Conservation (phyloP, 305 asterid genomes). For the Striga hermonthica region DNA sequence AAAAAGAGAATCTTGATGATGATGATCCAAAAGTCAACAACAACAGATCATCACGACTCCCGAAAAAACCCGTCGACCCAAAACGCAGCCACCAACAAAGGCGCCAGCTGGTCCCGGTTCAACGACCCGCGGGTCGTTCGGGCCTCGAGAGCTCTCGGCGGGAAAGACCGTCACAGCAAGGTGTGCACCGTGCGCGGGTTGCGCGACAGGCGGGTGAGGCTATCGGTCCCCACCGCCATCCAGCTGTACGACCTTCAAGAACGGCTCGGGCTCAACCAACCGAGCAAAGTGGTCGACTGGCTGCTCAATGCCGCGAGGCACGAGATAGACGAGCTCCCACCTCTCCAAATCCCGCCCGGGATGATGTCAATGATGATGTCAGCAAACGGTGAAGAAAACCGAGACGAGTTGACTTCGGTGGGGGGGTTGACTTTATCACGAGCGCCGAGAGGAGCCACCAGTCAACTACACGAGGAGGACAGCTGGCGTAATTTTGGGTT, state of each 20-base stretch:
- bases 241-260: slow-evolving; percentile 88
- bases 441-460: too few species aligned
- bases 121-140: slow-evolving; percentile 81
- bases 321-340: slow-evolving; percentile 72
- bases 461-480: too few species aligned
- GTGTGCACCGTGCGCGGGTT: slow-evolving; percentile 74
- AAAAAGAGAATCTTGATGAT: slow-evolving; percentile 28
- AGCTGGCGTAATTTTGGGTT: not conserved
- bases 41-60: not conserved
- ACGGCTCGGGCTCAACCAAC: slow-evolving; percentile 71
- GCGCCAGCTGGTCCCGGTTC: slow-evolving; percentile 56
- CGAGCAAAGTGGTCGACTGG: slow-evolving; percentile 89
- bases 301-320: slow-evolving; percentile 65
- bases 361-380: slow-evolving; percentile 15
- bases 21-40: not conserved
- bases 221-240: slow-evolving; percentile 81
- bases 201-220: slow-evolving; percentile 75
- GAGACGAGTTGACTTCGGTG: not conserved
- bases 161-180: slow-evolving; percentile 87
- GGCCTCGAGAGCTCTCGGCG: slow-evolving; percentile 78
- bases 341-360: slow-evolving; percentile 58
- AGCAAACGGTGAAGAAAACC: not conserved
- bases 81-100: slow-evolving; percentile 33
- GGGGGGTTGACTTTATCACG: not conserved
- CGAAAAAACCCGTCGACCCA: slow-evolving; percentile 23